phyloP scores from a whole-genome alignment of 352 stramenopile genomes.

The Pythium rhizo-oryzae region DNA sequence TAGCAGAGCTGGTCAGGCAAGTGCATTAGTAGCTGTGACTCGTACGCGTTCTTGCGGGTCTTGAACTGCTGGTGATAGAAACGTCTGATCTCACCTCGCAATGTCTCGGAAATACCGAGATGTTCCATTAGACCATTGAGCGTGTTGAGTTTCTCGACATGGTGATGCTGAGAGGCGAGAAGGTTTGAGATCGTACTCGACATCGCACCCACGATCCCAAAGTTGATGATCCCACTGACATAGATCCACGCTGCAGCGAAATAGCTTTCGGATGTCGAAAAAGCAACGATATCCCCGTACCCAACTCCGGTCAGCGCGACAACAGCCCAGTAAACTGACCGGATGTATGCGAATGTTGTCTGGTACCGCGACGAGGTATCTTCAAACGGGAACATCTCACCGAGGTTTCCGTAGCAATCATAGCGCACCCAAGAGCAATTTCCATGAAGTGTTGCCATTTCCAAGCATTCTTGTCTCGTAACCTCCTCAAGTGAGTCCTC shows the following conservation, averaged over 20 bases:
- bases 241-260: constrained; percentile 82
- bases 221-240: constrained; percentile 76
- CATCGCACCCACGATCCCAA: constrained; percentile 77
- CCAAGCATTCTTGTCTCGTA: constrained; percentile 44
- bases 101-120: constrained; percentile 48
- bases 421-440: constrained; percentile 77
- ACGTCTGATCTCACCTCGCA: constrained; percentile 63
- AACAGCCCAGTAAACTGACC: constrained; percentile 77
- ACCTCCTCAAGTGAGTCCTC: constrained; percentile 22
- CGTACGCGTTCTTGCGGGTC: constrained; percentile 61
- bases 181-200: constrained; percentile 79
- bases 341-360: constrained; percentile 62
- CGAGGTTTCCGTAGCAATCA: constrained; percentile 72
- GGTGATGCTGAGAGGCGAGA: constrained; percentile 57
- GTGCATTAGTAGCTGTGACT: constrained; percentile 66
- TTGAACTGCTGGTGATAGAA: constrained; percentile 79
- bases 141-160: constrained; percentile 71
- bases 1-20: constrained; percentile 77
- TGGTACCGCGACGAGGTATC: constrained; percentile 43
- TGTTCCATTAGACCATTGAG: constrained; percentile 70
- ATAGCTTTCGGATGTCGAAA: constrained; percentile 69
- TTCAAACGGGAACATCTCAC: constrained; percentile 48
- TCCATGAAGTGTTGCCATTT: constrained; percentile 49
- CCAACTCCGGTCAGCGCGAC: constrained; percentile 71
- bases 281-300: constrained; percentile 77